Percentiles rank a stretch among this genome's conserved stretches.
These are phyloP conservation scores for Erodium maritimum DNA, from an alignment of 345 rosid genomes.

Conservation along the genomic window DNA sequence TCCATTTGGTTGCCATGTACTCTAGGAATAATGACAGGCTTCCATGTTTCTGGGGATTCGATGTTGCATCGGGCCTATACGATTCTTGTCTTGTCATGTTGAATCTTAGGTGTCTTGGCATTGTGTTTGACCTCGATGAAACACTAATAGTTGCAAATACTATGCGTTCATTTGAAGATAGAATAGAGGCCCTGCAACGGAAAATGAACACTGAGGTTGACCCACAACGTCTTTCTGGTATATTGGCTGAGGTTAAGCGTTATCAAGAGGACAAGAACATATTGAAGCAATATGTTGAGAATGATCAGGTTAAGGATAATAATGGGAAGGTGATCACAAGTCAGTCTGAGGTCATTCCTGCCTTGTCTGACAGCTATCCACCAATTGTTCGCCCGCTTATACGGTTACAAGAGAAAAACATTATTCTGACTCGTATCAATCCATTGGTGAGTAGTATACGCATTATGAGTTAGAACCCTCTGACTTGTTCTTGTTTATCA, in stretches of 20 bases:
- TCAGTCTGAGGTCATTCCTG: conserved; percentile 68
- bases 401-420: conserved; percentile 76
- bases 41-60: conserved; percentile 92
- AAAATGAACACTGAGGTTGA: conserved; percentile 66
- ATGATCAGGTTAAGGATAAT: conserved; percentile 87
- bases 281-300: conserved; percentile 84
- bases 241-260: conserved; percentile 74
- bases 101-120: conserved; percentile 88
- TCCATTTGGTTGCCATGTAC: conserved; percentile 90
- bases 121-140: conserved; percentile 97
- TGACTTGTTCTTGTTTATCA: not conserved
- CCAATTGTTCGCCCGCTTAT: conserved; percentile 75
- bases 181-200: conserved; percentile 67
- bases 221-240: conserved; percentile 57
- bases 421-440: conserved; percentile 90
- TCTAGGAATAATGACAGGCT: conserved; percentile 38
- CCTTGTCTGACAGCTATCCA: conserved; percentile 69
- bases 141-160: conserved; percentile 95
- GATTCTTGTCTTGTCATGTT: conserved; percentile 76
- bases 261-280: conserved; percentile 88
- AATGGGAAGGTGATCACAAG: conserved; percentile 72
- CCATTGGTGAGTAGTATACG: conserved; percentile 49
- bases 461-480: not conserved
- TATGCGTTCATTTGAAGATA: conserved; percentile 89
- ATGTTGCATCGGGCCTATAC: conserved; percentile 59